Conservation (phyloP, 164 flowering plant species). For the Annona squamosa region DNA sequence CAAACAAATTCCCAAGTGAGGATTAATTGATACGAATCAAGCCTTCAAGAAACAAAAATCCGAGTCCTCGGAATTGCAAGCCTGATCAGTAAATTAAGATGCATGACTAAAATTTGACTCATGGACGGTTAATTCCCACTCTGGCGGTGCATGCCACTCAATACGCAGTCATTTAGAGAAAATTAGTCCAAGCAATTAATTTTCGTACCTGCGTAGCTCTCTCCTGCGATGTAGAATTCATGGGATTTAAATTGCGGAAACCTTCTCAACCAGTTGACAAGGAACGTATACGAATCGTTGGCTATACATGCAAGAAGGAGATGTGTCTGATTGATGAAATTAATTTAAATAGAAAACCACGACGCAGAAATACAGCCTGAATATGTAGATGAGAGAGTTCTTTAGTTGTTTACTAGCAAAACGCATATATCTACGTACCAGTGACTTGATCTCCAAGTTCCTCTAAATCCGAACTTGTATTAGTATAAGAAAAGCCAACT, state of each 20-base stretch:
- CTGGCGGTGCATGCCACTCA: background rate
- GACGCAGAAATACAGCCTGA: too few relatives aligned
- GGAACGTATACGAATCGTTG: slow-evolving; percentile 5
- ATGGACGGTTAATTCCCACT: background rate
- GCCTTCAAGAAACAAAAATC: background rate
- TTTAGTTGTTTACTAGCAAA: background rate
- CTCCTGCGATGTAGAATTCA: slow-evolving; percentile 12
- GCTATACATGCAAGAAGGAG: background rate
- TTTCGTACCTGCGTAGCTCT: slow-evolving; percentile 14
- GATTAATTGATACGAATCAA: too few relatives aligned
- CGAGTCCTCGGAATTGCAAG: too few relatives aligned
- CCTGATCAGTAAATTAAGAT: too few relatives aligned
- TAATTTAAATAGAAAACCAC: background rate
- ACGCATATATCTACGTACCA: slow-evolving; percentile 19
- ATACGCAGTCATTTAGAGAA: background rate
- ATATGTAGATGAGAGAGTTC: too few relatives aligned
- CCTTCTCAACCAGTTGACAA: slow-evolving; percentile 13
- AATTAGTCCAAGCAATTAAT: background rate
- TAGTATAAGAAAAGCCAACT: slow-evolving; percentile 18
- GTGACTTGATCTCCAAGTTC: slow-evolving; percentile 12
- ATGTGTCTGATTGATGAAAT: background rate
- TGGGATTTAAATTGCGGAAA: slow-evolving; percentile 12
- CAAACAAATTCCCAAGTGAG: too few relatives aligned
- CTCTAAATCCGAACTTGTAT: slow-evolving; percentile 6
- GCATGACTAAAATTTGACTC: background rate